Evolutionary conservation across 306 rosid species (phyloP), one percentile per base, ranked within the genome.

Genomic region (Casuarina glauca): DNA sequence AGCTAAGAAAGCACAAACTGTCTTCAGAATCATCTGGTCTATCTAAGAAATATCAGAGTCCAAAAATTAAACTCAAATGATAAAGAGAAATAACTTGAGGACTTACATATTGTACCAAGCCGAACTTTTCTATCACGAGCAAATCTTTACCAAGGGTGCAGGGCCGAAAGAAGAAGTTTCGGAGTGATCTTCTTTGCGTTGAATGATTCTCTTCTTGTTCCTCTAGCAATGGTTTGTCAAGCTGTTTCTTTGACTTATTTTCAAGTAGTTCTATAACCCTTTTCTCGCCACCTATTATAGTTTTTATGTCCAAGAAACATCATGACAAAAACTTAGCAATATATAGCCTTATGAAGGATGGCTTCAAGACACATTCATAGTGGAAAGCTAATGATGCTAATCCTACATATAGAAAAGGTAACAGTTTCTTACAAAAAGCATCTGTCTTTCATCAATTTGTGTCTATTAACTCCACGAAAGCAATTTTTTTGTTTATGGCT

Each of bases 81-180:
- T 54, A 15, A 43, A 8, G 55, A 42, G 45, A 64, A 63, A 63
- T 67, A 63, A 38, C 61, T 32, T 52, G 43, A 60, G 26, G 13
- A 81, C 97, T 77, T 88, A 92, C 98, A 82, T 95, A 91, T 81
- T 91, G 97, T 39, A 92, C 97, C 60, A 95, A 96, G 51, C 97
- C 97, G 66, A 95, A 95, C 53, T 88, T 95, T 80, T 88, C 91
- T 45, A 87, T 86, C 1, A 86, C 70, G 46, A 94, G 90, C 82
- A 94, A 84, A 74, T 89, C 87, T 86, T 86, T 83, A 70, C 98
- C 97, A 26, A 90, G 81, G 46, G 57, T 64, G 69, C 69, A 45
- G 5, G 97, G 97, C 68, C 1, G 82, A 61, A 81, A 15, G 83
- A 89, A 81, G 86, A 94, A 89, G 89, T 90, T 82, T 66, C 84